Percentiles rank a stretch among this genome's conserved stretches.
These are phyloP conservation scores for Camellia oleifera DNA, from an alignment of 179 eudicot genomes.

Conservation along the genomic window DNA sequence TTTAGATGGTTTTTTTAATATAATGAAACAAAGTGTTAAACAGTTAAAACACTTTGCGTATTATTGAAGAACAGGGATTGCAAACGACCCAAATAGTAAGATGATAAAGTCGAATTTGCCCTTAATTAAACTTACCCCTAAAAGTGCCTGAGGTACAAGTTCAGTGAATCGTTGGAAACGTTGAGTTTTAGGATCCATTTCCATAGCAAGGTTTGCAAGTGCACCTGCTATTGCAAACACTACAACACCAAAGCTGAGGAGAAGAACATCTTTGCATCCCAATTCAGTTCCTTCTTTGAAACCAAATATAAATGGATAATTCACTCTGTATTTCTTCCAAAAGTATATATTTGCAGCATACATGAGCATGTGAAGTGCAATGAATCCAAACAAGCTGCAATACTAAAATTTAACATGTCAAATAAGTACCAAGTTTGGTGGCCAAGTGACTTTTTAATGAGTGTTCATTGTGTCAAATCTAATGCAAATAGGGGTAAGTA, in stretches of 20 bases:
- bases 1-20: too few relatives aligned
- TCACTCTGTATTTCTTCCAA: conserved; percentile 36
- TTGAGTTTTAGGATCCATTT: conserved; percentile 33
- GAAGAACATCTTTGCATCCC: conserved; percentile 51
- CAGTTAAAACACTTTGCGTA: too few relatives aligned
- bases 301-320: conserved; percentile 56
- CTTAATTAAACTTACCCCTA: conserved; percentile 29
- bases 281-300: conserved; percentile 57
- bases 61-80: too few relatives aligned
- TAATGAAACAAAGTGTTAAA: too few relatives aligned
- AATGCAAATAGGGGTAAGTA: too few relatives aligned
- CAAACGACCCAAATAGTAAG: too few relatives aligned
- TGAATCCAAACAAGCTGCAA: conserved; percentile 32
- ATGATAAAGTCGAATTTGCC: too few relatives aligned
- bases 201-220: conserved; percentile 52
- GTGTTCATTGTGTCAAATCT: too few relatives aligned
- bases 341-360: conserved; percentile 30
- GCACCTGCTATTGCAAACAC: conserved; percentile 47
- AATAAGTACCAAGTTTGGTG: too few relatives aligned
- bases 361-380: conserved; percentile 33
- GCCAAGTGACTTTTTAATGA: too few relatives aligned
- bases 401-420: conserved; percentile 12
- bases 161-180: too few relatives aligned
- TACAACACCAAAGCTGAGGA: conserved; percentile 47
- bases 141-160: conserved; percentile 20